Evolutionary conservation across 345 rosid species (phyloP).

Genomic region (Sisymbrium altissimum): DNA sequence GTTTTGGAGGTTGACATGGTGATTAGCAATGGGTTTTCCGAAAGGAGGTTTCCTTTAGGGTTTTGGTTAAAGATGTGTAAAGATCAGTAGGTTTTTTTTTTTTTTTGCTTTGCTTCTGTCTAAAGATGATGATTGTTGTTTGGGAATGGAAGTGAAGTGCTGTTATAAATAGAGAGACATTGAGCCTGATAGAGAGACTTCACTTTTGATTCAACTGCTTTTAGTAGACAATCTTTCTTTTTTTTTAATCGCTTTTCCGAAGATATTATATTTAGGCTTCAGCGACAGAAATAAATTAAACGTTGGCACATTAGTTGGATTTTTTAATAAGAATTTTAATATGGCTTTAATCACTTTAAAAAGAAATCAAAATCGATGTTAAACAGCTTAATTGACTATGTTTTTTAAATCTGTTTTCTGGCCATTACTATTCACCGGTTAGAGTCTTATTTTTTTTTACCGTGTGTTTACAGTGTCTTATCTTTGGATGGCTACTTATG

Average conservation of each 20-base stretch:
- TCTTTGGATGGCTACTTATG: constrained; percentile 14
- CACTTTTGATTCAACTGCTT: constrained; percentile 35
- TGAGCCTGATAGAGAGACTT: constrained; percentile 23
- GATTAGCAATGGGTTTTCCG: not conserved
- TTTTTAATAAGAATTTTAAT: not conserved
- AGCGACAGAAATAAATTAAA: not conserved
- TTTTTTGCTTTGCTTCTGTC: constrained; percentile 1
- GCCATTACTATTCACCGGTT: not conserved
- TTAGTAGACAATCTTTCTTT: constrained; percentile 24
- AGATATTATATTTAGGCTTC: constrained; percentile 14
- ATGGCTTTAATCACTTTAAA: not conserved
- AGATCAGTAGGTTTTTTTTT: not conserved
- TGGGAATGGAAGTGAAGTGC: constrained; percentile 30
- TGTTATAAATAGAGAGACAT: constrained; percentile 37
- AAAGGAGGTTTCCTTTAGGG: constrained; percentile 20
- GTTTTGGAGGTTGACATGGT: constrained; percentile 37
- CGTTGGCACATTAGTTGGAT: constrained; percentile 5
- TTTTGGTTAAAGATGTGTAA: constrained; percentile 8
- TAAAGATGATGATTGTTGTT: constrained; percentile 29
- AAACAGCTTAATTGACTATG: constrained; percentile 14
- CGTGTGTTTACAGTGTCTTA: constrained; percentile 8
- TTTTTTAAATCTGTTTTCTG: not conserved
- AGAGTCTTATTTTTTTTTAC: not conserved
- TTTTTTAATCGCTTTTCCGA: not conserved
- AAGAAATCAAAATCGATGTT: not conserved